A percentile compares a stretch with the other conserved stretches of the same genome.
phyloP scores from a whole-genome alignment of 345 rosid species.

The Microthlaspi erraticum region DNA sequence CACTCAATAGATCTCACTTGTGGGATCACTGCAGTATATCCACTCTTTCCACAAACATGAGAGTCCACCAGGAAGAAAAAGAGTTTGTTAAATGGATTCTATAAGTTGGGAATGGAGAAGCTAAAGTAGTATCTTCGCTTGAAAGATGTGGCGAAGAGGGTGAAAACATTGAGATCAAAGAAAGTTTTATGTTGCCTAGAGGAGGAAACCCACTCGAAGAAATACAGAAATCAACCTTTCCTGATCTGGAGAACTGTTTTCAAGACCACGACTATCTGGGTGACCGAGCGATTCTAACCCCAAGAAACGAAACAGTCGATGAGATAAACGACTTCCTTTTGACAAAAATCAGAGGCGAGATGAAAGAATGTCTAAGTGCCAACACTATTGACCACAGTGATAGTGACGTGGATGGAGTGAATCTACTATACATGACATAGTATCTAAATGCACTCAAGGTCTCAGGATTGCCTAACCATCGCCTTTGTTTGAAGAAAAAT shows the following conservation, averaged over 20 bases:
- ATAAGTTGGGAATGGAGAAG: not conserved
- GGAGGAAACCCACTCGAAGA: not conserved
- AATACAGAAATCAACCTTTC: not conserved
- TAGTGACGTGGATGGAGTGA: no score
- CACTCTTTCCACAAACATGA: not conserved
- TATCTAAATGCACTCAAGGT: not conserved
- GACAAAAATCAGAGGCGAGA: not conserved
- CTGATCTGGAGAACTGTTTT: not conserved
- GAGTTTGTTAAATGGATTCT: not conserved
- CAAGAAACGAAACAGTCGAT: not conserved
- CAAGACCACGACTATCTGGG: not conserved
- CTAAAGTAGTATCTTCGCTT: not conserved
- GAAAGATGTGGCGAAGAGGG: no score
- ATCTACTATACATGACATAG: not conserved
- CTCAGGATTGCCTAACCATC: not conserved
- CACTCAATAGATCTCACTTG: not conserved
- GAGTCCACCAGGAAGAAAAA: not conserved
- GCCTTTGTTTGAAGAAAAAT: no score
- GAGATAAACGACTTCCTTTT: not conserved
- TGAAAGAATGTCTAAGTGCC: not conserved
- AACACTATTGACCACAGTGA: not conserved
- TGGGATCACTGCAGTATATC: not conserved
- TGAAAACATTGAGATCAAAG: not conserved
- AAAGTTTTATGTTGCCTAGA: not conserved
- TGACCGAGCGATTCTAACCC: not conserved